Evolutionary conservation across 2,329 filamentous ascomycete genomes (phyloP).

Genomic region (Diaporthe sp.): DNA sequence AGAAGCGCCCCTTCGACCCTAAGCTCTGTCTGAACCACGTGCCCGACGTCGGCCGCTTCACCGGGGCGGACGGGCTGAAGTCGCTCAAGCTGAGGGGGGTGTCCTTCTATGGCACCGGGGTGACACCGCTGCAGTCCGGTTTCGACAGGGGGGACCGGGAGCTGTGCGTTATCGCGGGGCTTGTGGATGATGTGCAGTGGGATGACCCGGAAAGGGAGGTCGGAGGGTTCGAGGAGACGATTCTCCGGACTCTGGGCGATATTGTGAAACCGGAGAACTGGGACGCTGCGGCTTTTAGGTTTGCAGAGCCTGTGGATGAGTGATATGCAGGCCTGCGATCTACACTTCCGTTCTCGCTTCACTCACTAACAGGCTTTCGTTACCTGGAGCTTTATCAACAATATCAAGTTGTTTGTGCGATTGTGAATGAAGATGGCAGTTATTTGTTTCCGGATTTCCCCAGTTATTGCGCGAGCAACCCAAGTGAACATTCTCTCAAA

Average conservation of each 20-base stretch:
- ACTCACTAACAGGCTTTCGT: neutral
- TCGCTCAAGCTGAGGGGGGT: neutral
- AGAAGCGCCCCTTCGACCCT: neutral
- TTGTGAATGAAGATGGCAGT: neutral
- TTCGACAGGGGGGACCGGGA: neutral
- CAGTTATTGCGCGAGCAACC: too few relatives aligned
- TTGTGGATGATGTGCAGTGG: neutral
- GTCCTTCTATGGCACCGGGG: neutral
- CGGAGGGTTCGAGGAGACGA: neutral
- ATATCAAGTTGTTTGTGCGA: neutral
- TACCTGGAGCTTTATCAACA: neutral
- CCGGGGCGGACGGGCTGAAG: neutral
- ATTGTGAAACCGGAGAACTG: constrained; percentile 18
- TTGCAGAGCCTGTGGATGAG: neutral
- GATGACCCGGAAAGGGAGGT: constrained; percentile 1
- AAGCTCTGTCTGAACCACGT: constrained; percentile 7
- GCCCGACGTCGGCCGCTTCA: constrained; percentile 12
- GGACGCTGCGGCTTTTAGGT: neutral
- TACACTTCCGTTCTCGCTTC: neutral
- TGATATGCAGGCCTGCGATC: neutral
- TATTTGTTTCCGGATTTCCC: too few relatives aligned
- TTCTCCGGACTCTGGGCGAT: neutral
- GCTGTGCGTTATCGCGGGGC: neutral
- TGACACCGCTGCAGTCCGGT: neutral
- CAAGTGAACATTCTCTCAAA: neutral